Conservation (phyloP, 179 eudicot species). For the Actinidia polygama region DNA sequence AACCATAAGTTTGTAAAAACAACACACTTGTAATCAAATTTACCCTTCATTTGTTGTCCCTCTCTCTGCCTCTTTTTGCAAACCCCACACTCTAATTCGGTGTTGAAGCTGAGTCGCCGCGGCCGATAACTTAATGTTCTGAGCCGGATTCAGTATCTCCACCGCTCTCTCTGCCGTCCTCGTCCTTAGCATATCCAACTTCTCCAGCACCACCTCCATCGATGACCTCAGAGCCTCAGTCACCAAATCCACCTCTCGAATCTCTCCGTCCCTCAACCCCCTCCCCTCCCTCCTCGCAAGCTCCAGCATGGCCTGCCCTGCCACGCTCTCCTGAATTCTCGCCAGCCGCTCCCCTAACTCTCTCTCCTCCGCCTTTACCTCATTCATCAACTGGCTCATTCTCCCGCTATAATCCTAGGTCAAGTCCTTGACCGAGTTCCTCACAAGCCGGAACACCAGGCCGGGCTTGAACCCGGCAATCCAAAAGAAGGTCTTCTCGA, state of each 20-base stretch:
- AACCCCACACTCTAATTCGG: conserved; percentile 35
- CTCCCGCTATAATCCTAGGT: conserved; percentile 23
- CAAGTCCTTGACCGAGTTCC: conserved; percentile 20
- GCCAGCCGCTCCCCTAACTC: conserved; percentile 48
- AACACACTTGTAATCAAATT: too few relatives aligned
- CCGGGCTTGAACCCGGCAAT: conserved; percentile 61
- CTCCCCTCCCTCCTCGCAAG: conserved; percentile 22
- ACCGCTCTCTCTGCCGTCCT: conserved; percentile 49
- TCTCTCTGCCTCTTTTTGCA: conserved; percentile 27
- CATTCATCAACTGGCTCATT: conserved; percentile 31
- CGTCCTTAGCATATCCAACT: conserved; percentile 52
- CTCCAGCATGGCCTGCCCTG: conserved; percentile 40
- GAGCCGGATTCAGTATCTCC: conserved; percentile 45
- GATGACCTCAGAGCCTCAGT: conserved; percentile 32
- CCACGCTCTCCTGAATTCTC: conserved; percentile 59
- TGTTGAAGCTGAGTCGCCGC: conserved; percentile 46
- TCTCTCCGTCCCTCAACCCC: conserved; percentile 14
- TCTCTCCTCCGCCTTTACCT: conserved; percentile 43
- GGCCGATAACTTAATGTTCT: conserved; percentile 47
- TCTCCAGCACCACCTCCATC: conserved; percentile 43
- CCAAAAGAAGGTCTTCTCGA: conserved; percentile 60
- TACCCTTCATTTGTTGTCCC: too few relatives aligned
- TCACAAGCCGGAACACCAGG: conserved; percentile 34
- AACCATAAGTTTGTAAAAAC: too few relatives aligned
- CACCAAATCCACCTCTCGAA: conserved; percentile 17